A percentile compares a stretch with the other conserved stretches of the same genome.
Evolutionary conservation across 768 basidiomycete genomes (phyloP).

Genomic region (Podaxis sp.): DNA sequence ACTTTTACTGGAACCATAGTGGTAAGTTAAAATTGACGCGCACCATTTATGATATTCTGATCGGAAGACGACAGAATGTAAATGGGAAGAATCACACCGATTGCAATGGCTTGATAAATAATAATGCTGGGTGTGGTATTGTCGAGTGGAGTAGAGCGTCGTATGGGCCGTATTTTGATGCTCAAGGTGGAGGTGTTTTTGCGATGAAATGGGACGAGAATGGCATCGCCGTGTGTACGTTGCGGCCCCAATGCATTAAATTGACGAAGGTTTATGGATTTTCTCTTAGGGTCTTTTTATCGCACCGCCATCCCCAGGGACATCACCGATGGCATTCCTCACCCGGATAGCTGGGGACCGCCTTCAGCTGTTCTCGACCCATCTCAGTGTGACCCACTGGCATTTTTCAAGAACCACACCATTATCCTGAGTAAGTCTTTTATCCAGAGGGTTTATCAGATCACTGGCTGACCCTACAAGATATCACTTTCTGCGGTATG

Average conservation of each 20-base stretch:
- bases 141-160: constrained; percentile 80
- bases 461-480: constrained; percentile 30
- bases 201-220: constrained; percentile 87
- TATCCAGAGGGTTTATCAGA: not conserved
- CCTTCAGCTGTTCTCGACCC: constrained; percentile 64
- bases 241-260: not conserved
- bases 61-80: constrained; percentile 30
- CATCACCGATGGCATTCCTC: constrained; percentile 57
- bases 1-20: constrained; percentile 66
- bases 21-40: constrained; percentile 35
- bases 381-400: constrained; percentile 52
- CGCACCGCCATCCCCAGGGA: constrained; percentile 74
- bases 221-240: constrained; percentile 75
- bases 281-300: constrained; percentile 71
- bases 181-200: constrained; percentile 79
- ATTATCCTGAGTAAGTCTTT: constrained; percentile 67
- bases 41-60: not conserved
- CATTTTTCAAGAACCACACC: constrained; percentile 67
- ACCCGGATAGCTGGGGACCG: constrained; percentile 66
- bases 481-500: constrained; percentile 82
- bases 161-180: constrained; percentile 81
- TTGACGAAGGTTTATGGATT: not conserved
- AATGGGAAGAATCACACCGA: constrained; percentile 51
- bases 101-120: constrained; percentile 51
- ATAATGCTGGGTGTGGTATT: constrained; percentile 76